These are phyloP conservation scores for Candida glaebosa DNA, from an alignment of 805 yeast genomes.

Conservation along the genomic window DNA sequence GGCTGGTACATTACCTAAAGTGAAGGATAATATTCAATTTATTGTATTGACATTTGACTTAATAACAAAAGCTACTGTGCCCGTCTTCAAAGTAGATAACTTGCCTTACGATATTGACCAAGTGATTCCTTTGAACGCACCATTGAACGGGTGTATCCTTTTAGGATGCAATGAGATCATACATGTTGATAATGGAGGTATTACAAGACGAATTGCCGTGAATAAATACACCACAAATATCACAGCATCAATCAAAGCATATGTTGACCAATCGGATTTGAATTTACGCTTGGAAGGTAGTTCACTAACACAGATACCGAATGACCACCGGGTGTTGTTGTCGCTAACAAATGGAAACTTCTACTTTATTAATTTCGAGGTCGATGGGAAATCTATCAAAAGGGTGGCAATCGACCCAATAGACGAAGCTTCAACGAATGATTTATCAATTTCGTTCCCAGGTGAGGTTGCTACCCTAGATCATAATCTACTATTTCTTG, in stretches of 20 bases:
- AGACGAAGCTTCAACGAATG: conserved; percentile 22
- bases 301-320: conserved; percentile 29
- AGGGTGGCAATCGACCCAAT: conserved; percentile 29
- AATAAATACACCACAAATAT: conserved; percentile 48
- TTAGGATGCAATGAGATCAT: conserved; percentile 75
- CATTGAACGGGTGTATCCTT: conserved; percentile 65
- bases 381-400: conserved; percentile 43
- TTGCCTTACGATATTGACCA: conserved; percentile 74
- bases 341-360: conserved; percentile 32
- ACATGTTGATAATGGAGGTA: conserved; percentile 78
- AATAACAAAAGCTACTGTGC: conserved; percentile 52
- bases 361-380: conserved; percentile 31
- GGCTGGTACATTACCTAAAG: conserved; percentile 68
- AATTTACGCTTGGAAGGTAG: conserved; percentile 57
- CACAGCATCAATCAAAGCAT: conserved; percentile 33
- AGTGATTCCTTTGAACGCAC: conserved; percentile 59
- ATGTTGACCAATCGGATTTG: conserved; percentile 46
- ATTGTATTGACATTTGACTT: conserved; percentile 69
- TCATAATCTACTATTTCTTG: conserved; percentile 50
- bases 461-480: conserved; percentile 40
- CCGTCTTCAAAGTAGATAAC: conserved; percentile 59
- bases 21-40: conserved; percentile 60
- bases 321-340: conserved; percentile 32
- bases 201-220: conserved; percentile 57
- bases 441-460: conserved; percentile 36